These are phyloP conservation scores for Cystobasidium pallidum DNA, from an alignment of 1,284 basidiomycete genomes.

Conservation along the genomic window DNA sequence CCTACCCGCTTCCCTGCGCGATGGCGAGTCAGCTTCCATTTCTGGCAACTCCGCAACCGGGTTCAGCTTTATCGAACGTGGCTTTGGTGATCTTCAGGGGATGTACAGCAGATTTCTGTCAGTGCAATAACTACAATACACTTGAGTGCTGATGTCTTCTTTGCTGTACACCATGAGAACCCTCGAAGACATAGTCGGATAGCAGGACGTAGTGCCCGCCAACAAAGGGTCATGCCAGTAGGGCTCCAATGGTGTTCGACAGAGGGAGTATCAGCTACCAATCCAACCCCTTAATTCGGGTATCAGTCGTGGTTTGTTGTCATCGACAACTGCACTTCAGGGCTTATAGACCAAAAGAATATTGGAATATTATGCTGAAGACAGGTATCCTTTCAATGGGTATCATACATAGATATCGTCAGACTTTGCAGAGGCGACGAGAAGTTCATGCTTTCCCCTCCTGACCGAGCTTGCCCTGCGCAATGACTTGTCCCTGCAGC, in stretches of 20 bases:
- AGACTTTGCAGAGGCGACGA: neutral
- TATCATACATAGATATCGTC: neutral
- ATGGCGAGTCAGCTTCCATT: slow-evolving; percentile 11
- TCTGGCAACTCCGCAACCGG: slow-evolving; percentile 13
- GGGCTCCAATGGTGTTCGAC: no score
- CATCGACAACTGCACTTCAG: no score
- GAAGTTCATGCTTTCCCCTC: neutral
- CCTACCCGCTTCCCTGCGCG: neutral
- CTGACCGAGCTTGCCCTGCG: slow-evolving; percentile 55
- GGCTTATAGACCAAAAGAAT: no score
- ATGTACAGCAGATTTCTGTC: neutral
- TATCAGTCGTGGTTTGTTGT: no score
- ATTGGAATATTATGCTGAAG: neutral
- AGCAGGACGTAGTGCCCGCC: no score
- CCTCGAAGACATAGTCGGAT: no score
- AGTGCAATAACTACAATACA: neutral
- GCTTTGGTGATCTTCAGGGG: neutral
- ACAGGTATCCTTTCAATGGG: neutral
- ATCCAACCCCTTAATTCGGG: no score
- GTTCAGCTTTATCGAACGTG: neutral
- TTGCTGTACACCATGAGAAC: no score
- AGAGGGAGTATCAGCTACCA: no score
- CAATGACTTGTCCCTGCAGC: slow-evolving; percentile 60
- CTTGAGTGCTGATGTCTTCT: neutral
- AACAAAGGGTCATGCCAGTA: no score